Evolutionary conservation across 768 basidiomycete genomes (phyloP).

Genomic region (Asterophora parasitica): DNA sequence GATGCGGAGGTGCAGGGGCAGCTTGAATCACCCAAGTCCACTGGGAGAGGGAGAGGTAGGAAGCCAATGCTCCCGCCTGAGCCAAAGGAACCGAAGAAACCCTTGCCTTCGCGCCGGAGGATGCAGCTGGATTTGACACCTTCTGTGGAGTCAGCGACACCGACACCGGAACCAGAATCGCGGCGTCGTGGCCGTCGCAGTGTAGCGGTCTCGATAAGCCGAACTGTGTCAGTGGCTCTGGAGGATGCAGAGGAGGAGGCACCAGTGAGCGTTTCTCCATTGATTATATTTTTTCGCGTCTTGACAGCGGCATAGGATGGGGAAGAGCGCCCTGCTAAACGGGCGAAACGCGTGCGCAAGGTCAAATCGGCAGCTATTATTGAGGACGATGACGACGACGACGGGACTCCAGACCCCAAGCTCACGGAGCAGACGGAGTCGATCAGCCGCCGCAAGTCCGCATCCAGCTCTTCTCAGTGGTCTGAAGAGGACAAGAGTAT

Average conservation of each 20-base stretch:
- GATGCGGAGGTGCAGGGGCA: conserved; percentile 52
- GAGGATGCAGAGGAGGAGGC: conserved; percentile 22
- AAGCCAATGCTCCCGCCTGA: conserved; percentile 25
- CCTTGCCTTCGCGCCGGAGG: conserved; percentile 31
- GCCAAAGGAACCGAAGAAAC: conserved; percentile 28
- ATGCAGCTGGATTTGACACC: conserved; percentile 46
- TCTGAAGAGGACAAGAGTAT: conserved; percentile 63
- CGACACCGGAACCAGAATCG: conserved; percentile 65
- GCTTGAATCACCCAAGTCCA: conserved; percentile 29
- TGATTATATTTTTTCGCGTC: background rate
- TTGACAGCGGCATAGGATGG: conserved; percentile 21
- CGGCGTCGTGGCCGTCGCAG: conserved; percentile 20
- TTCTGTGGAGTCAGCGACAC: conserved; percentile 40
- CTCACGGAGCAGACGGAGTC: conserved; percentile 18
- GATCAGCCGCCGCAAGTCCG: conserved; percentile 23
- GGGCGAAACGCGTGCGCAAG: conserved; percentile 34
- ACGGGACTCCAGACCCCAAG: conserved; percentile 26
- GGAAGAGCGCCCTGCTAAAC: conserved; percentile 33
- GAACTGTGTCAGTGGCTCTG: conserved; percentile 14
- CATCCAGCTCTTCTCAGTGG: conserved; percentile 42
- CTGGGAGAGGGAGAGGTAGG: conserved; percentile 39
- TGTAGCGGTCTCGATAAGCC: conserved; percentile 16
- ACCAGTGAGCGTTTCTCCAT: conserved; percentile 10
- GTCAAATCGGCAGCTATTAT: conserved; percentile 41
- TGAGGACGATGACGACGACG: conserved; percentile 34